These are phyloP conservation scores for Auriscalpium vulgare DNA, from an alignment of 768 basidiomycete species.

Conservation along the genomic window DNA sequence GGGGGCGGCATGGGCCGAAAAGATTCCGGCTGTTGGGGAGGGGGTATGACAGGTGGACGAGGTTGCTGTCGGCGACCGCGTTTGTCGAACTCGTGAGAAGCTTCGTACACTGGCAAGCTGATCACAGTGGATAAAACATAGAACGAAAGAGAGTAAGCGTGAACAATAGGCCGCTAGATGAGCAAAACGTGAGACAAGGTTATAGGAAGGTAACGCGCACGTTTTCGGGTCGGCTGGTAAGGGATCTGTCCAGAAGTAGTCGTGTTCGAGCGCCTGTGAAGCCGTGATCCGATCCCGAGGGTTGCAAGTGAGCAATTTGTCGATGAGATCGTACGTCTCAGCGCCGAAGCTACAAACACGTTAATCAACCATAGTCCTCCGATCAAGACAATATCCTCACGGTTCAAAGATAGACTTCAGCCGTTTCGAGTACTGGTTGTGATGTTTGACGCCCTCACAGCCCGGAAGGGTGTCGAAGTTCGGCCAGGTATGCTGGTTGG, in stretches of 20 bases:
- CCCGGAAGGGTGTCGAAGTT: conserved; percentile 69
- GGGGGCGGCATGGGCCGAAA: conserved; percentile 19
- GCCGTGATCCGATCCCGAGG: conserved; percentile 83
- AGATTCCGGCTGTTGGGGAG: conserved; percentile 12
- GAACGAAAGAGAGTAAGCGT: neutral
- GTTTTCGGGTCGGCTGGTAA: conserved; percentile 78
- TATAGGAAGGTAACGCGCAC: conserved; percentile 33
- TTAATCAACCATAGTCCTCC: conserved; percentile 3
- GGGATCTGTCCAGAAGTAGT: conserved; percentile 92
- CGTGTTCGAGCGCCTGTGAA: conserved; percentile 78
- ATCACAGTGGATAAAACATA: neutral
- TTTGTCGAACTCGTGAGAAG: conserved; percentile 79
- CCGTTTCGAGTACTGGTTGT: conserved; percentile 43
- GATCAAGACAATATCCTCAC: conserved; percentile 30
- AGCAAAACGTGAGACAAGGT: neutral
- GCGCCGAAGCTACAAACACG: conserved; percentile 44
- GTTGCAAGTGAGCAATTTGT: conserved; percentile 75
- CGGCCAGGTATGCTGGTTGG: conserved; percentile 76
- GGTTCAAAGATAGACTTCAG: conserved; percentile 51
- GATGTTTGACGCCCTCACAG: conserved; percentile 70
- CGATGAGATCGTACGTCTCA: conserved; percentile 76
- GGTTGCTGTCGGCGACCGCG: conserved; percentile 47
- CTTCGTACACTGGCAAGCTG: conserved; percentile 70
- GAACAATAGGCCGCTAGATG: neutral
- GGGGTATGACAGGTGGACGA: conserved; percentile 15